Conservation (phyloP, 352 stramenopile species). For the Phytophthora rubi region DNA sequence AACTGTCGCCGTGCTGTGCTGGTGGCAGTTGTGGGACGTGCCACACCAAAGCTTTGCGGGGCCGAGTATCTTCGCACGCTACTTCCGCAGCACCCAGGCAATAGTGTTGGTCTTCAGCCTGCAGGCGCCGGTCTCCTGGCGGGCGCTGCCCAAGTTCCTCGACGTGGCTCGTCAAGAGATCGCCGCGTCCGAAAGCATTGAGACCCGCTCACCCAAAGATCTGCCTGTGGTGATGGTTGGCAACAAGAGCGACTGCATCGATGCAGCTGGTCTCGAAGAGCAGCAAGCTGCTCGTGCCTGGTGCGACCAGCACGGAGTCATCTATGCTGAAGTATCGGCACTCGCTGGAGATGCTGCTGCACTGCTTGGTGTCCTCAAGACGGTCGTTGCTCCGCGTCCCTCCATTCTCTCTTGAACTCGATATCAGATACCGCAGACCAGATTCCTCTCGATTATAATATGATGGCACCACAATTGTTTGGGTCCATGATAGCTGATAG, state of each 20-base stretch:
- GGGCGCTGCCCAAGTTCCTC: constrained; percentile 36
- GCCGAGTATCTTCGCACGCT: constrained; percentile 51
- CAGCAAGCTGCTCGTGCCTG: constrained; percentile 23
- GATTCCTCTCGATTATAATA: too few species aligned
- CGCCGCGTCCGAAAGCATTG: constrained; percentile 4
- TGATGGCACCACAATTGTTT: too few species aligned
- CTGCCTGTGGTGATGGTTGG: constrained; percentile 37
- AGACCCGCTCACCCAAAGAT: not conserved
- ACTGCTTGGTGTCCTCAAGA: constrained; percentile 31
- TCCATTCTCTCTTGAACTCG: too few species aligned
- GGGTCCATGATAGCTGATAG: too few species aligned
- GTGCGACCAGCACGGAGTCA: constrained; percentile 19
- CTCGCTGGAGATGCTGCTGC: constrained; percentile 4
- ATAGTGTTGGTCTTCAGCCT: constrained; percentile 58
- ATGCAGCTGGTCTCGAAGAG: not conserved
- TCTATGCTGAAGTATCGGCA: constrained; percentile 31
- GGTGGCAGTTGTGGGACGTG: constrained; percentile 63
- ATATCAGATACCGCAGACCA: too few species aligned
- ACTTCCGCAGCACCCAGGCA: constrained; percentile 41
- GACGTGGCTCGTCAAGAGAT: constrained; percentile 20
- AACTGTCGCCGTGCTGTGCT: not conserved
- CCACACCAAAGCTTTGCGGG: constrained; percentile 57
- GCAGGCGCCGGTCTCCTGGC: constrained; percentile 32
- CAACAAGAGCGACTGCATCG: constrained; percentile 34
- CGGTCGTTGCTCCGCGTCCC: constrained; percentile 1